These are phyloP conservation scores for Phytophthora chlamydospora DNA, from an alignment of 352 stramenopile genomes.

Conservation along the genomic window DNA sequence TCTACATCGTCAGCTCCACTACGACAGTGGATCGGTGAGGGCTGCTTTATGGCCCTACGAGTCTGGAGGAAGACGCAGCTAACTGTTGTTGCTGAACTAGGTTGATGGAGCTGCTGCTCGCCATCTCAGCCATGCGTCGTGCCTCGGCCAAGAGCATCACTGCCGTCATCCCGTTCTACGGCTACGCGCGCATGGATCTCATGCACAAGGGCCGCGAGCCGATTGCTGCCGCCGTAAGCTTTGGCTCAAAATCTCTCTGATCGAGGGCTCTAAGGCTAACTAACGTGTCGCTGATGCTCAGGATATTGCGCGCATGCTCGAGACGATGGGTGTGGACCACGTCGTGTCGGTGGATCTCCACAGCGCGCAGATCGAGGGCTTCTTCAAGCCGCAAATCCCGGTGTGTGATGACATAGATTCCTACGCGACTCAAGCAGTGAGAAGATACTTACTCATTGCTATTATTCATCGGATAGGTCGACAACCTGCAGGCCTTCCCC, in stretches of 20 bases:
- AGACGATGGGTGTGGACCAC: constrained; percentile 91
- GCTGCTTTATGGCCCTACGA: not conserved
- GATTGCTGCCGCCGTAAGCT: constrained; percentile 70
- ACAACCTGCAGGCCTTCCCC: constrained; percentile 88
- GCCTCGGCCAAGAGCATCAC: constrained; percentile 89
- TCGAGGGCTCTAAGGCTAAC: not conserved
- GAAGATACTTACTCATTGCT: constrained; percentile 2
- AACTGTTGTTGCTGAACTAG: constrained; percentile 29
- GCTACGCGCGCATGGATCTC: constrained; percentile 85
- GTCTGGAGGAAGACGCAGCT: not conserved
- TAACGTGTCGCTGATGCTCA: constrained; percentile 20
- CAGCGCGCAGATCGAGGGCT: constrained; percentile 88
- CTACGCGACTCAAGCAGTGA: not conserved
- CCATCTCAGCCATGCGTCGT: constrained; percentile 83
- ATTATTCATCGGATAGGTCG: constrained; percentile 43
- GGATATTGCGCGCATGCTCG: constrained; percentile 88
- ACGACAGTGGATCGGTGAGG: constrained; percentile 83
- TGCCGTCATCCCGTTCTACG: constrained; percentile 89
- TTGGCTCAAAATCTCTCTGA: not conserved
- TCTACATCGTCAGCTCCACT: constrained; percentile 89
- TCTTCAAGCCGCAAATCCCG: constrained; percentile 87
- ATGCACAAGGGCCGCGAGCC: constrained; percentile 87
- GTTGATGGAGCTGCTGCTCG: constrained; percentile 86
- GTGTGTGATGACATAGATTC: constrained; percentile 25
- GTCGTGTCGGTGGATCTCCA: constrained; percentile 90